Base-by-base conservation (phyloP, 1,139 yeast genomes). In the Zhuliangozyma parablackwelliae region DNA sequence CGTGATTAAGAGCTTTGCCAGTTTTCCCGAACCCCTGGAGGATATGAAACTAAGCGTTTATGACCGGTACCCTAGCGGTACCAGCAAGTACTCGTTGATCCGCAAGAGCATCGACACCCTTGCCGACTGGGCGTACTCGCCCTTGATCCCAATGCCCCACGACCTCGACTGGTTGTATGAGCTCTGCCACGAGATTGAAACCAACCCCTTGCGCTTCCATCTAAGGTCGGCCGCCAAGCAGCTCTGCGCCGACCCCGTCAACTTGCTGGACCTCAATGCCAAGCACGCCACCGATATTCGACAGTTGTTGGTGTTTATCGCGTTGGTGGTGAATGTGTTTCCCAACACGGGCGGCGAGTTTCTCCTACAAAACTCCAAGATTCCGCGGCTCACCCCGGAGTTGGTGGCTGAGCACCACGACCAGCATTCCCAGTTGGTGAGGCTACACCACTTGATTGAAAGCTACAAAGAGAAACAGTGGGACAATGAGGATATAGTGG, bases 11-110 rank as follows among this genome's bases (percentile, higher is more conserved):
- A 49, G 48, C 24, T 75, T 71, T 44, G 54, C 53, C 13, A 43
- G 47, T 10, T 73, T 75, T 41, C 80, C 80, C 1, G 62, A 57
- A 3, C 75, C 77, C 3, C 53, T 59, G 12, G 51, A 50, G 7
- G 75, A 72, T 46, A 56, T 76, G 33, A 64, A 61, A 39, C 56
- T 57, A 7, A 59, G 66, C 35, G 67, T 74, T 1, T 62, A 61
- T 47, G 70, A 63, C 28, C 62, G 79, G 37, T 74, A 70, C 41
- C 82, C 82, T 0, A 72, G 76, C 28, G 81, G 82, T 0, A 71
- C 79, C 1, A 73, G 80, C 9, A 72, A 70, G 48, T 69, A 66
- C 45, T 63, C 71, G 5, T 50, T 75, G 20, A 56, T 72, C 13
- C 63, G 71, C 28, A 72, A 65, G 40, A 53, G 70, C 3, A 49